These are phyloP conservation scores for Ophiostoma novo-ulmi DNA, from an alignment of 2,329 filamentous ascomycete genomes.

Conservation along the genomic window DNA sequence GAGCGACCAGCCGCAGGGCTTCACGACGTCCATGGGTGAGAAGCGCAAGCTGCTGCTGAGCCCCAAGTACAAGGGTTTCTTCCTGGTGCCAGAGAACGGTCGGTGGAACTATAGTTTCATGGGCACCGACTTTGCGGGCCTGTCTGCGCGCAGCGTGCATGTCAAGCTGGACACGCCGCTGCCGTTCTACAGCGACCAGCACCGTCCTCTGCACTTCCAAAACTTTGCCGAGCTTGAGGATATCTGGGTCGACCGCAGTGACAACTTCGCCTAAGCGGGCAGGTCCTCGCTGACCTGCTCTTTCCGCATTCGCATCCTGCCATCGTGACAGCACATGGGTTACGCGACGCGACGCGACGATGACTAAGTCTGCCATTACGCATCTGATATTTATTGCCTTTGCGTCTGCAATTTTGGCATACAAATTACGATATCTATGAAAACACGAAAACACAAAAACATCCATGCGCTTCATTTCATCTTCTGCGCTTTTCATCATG, in stretches of 20 bases:
- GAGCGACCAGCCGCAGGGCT: conserved; percentile 90
- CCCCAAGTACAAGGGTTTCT: conserved; percentile 91
- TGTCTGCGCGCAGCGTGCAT: conserved; percentile 86
- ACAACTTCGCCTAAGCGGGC: conserved; percentile 71
- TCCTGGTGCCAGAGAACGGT: conserved; percentile 84
- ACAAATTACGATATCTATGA: not conserved
- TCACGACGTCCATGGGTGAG: conserved; percentile 85
- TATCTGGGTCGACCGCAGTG: conserved; percentile 85
- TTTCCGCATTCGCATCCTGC: no score
- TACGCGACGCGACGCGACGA: conserved; percentile 10
- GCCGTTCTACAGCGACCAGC: conserved; percentile 86
- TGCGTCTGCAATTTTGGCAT: not conserved
- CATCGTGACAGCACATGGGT: not conserved
- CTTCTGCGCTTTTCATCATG: not conserved
- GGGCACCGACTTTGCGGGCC: conserved; percentile 77
- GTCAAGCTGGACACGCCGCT: conserved; percentile 91
- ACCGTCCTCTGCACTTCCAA: conserved; percentile 91
- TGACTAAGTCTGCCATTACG: not conserved
- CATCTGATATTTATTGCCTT: not conserved
- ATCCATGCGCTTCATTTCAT: not conserved
- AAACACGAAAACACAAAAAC: not conserved
- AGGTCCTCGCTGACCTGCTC: no score
- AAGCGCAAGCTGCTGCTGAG: conserved; percentile 92
- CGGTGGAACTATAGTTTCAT: conserved; percentile 99
- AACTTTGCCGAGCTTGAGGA: conserved; percentile 97